Evolutionary conservation across 306 rosid species (phyloP).

Genomic region (Delonix regia): DNA sequence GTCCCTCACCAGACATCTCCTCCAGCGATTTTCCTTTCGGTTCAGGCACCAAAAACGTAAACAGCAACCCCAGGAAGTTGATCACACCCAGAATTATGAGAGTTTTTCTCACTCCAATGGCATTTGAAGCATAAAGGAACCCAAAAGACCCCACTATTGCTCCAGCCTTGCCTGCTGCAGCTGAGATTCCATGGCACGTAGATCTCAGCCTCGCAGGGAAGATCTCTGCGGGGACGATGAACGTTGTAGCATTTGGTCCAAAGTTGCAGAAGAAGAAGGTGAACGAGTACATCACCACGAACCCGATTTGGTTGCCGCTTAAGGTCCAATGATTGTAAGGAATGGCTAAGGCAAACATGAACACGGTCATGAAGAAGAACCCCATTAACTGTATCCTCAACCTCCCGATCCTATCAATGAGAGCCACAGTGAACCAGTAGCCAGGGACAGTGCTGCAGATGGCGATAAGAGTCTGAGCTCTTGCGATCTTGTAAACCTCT

Average conservation of each 20-base stretch:
- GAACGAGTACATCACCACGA: too few relatives aligned
- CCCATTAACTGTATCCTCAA: neutral
- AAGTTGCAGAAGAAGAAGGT: neutral
- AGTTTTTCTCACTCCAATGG: neutral
- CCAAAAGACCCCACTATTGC: neutral
- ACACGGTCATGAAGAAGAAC: neutral
- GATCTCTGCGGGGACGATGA: neutral
- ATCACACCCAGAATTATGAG: neutral
- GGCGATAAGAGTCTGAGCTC: neutral
- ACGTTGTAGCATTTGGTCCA: neutral
- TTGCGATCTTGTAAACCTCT: neutral
- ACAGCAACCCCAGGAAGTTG: neutral
- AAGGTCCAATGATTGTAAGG: neutral
- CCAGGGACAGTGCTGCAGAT: too few relatives aligned
- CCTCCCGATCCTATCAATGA: neutral
- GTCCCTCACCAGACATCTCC: neutral
- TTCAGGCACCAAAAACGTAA: neutral
- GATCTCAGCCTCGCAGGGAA: neutral
- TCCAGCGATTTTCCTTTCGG: too few relatives aligned
- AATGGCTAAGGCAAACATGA: neutral
- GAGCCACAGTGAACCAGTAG: neutral
- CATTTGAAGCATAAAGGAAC: neutral
- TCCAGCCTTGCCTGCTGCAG: neutral
- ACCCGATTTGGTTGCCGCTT: neutral
- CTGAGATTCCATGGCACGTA: neutral